Evolutionary conservation across 2,329 filamentous ascomycete species (phyloP), one percentile per base, ranked within the genome.

Genomic region (Colletotrichum sp.): DNA sequence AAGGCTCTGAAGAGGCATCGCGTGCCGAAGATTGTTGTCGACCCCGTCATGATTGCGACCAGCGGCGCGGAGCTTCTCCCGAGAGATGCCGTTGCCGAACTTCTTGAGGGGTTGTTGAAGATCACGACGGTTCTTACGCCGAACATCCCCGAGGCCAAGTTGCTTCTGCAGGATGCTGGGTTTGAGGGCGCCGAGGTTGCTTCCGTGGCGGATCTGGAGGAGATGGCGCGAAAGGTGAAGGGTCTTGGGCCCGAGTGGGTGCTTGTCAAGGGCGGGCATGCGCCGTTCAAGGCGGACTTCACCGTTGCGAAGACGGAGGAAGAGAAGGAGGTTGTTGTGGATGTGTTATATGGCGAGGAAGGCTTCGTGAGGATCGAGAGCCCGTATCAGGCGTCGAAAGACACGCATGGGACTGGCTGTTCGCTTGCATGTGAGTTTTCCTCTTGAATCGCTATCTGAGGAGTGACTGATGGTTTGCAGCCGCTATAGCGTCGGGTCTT

Each of bases 361-460:
- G 87, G 86, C 0, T 83, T 89, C 0, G 87, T 91, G 2, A 86
- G 92, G 52, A 89, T 98, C 65, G 90, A 96, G 83, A 94, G 92
- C 52, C 88, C 89, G 6, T 98, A 94, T 81, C 88, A 95, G 77
- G 85, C 88, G 12, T 95, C 94, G 10, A 93, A 88, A 75, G 96
- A 96, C 81, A 98, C 96, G 0, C 97, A 99, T 81, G 97, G 97
- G 1, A 98, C 97, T 0, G 97, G 97, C 6, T 99, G 97, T 82
- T 97, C 96, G 12, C 89, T 98, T 75, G 97, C 97, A 55, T 98
- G 93, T 94, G 84, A 87, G 92, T 88, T 34, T 66, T 7, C 3
- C 7, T 13, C 2, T 8, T 10, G 32, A 28, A 8, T 3, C 8
- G 3, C 3, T 24, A 15, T 21, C 7, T 6, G 16, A 6, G 6